Conservation (phyloP, 768 basidiomycete genomes). For the Pisolithus microcarpus region DNA sequence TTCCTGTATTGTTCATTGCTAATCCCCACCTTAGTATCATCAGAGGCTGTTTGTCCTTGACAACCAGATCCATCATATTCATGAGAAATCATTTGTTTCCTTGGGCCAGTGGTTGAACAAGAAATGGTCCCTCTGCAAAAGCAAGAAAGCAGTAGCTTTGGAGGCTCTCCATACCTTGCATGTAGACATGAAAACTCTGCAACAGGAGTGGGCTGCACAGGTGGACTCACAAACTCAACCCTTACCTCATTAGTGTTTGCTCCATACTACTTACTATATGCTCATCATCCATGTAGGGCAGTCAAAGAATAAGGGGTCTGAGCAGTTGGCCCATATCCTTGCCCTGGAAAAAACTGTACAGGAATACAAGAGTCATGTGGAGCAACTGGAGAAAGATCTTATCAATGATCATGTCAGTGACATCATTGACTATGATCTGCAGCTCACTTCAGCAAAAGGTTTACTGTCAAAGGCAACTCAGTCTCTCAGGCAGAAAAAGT, state of each 20-base stretch:
- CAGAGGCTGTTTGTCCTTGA: conserved; percentile 8
- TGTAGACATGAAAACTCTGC: background rate
- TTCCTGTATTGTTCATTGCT: background rate
- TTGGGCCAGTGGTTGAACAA: conserved; percentile 5
- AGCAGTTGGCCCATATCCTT: conserved; percentile 1
- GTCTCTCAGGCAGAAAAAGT: background rate
- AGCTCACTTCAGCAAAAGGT: background rate
- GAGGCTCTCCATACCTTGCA: background rate
- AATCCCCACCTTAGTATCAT: conserved; percentile 2
- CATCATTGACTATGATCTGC: conserved; percentile 1
- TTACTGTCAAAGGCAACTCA: background rate
- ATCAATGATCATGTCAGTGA: background rate
- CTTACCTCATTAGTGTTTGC: background rate
- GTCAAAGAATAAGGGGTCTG: background rate
- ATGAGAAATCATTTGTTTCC: background rate
- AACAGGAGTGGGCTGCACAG: conserved; percentile 2
- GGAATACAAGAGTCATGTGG: background rate
- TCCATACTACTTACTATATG: background rate
- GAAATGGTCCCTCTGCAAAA: background rate
- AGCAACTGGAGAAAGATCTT: conserved; percentile 1
- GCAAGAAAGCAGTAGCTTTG: background rate
- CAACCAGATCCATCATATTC: conserved; percentile 3
- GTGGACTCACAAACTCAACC: conserved; percentile 1
- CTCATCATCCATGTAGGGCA: background rate
- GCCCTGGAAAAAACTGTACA: conserved; percentile 2